Evolutionary conservation across 2,329 filamentous ascomycete genomes (phyloP).

Genomic region (Cryphonectria carpinicola): DNA sequence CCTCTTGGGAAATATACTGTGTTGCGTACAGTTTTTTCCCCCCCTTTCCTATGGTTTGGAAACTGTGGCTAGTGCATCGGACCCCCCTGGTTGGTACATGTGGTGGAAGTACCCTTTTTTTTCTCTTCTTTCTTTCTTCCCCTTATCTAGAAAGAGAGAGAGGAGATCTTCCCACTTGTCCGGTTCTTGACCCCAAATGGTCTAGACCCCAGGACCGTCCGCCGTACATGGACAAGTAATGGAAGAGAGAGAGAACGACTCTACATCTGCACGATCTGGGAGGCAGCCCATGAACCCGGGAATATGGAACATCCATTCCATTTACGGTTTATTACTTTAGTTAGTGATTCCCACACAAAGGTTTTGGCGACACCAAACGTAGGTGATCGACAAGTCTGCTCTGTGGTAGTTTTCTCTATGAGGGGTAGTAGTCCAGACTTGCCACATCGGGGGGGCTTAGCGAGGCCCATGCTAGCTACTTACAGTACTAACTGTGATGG

Average conservation of each 20-base stretch:
- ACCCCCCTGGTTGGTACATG: background rate
- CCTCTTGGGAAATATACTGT: no score
- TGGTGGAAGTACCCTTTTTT: background rate
- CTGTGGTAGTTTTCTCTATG: background rate
- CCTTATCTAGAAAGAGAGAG: no score
- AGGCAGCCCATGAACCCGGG: background rate
- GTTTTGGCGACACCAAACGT: background rate
- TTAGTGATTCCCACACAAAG: background rate
- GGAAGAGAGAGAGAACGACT: background rate
- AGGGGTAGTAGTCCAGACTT: background rate
- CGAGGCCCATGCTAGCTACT: background rate
- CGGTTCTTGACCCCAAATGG: background rate
- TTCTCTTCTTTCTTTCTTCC: no score
- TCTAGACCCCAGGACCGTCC: background rate
- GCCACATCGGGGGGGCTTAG: background rate
- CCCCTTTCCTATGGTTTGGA: background rate
- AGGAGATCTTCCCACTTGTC: background rate
- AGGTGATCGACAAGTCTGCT: background rate
- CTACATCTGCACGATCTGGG: background rate
- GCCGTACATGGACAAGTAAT: no score
- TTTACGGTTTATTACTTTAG: background rate
- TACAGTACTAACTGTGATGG: background rate
- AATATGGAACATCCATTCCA: background rate
- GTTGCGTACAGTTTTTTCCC: background rate
- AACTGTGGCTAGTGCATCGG: background rate